phyloP scores from a whole-genome alignment of 2,329 filamentous ascomycete genomes.

The Colletotrichum agaves region DNA sequence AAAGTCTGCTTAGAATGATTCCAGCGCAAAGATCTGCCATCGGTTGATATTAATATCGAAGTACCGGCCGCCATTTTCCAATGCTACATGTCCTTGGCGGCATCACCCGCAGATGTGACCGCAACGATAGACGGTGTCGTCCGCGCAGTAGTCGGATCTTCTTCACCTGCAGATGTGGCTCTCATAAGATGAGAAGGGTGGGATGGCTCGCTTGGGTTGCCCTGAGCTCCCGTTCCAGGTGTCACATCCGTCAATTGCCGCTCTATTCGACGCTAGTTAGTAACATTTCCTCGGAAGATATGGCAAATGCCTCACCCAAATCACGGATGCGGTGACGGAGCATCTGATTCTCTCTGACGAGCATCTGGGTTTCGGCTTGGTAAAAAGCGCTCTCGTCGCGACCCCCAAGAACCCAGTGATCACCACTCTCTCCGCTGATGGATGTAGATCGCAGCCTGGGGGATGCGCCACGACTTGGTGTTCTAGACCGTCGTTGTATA shows the following conservation, averaged over 20 bases:
- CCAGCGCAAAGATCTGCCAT: neutral
- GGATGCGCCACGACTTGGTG: slow-evolving; percentile 67
- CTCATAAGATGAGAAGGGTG: slow-evolving; percentile 60
- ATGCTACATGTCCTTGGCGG: slow-evolving; percentile 12
- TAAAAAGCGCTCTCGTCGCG: slow-evolving; percentile 83
- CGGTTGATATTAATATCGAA: neutral
- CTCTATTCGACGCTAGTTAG: slow-evolving; percentile 50
- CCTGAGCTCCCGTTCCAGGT: slow-evolving; percentile 41
- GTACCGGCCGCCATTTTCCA: neutral
- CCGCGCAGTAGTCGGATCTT: slow-evolving; percentile 39
- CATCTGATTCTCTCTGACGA: slow-evolving; percentile 86
- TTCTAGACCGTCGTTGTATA: slow-evolving; percentile 66
- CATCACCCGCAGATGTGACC: neutral
- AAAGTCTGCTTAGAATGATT: neutral
- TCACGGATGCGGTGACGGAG: slow-evolving; percentile 78
- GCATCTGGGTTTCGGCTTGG: slow-evolving; percentile 82
- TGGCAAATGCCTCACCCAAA: slow-evolving; percentile 63
- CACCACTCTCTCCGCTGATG: slow-evolving; percentile 68
- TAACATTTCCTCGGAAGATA: too few relatives aligned
- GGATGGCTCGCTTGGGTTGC: slow-evolving; percentile 58
- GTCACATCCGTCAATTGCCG: slow-evolving; percentile 61
- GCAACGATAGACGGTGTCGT: slow-evolving; percentile 10
- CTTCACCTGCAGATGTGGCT: slow-evolving; percentile 57
- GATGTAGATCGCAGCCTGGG: slow-evolving; percentile 67
- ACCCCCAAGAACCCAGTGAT: slow-evolving; percentile 68